Base-by-base conservation (phyloP, 2,329 filamentous ascomycete genomes). In the Hymenoscyphus fructigenus region DNA sequence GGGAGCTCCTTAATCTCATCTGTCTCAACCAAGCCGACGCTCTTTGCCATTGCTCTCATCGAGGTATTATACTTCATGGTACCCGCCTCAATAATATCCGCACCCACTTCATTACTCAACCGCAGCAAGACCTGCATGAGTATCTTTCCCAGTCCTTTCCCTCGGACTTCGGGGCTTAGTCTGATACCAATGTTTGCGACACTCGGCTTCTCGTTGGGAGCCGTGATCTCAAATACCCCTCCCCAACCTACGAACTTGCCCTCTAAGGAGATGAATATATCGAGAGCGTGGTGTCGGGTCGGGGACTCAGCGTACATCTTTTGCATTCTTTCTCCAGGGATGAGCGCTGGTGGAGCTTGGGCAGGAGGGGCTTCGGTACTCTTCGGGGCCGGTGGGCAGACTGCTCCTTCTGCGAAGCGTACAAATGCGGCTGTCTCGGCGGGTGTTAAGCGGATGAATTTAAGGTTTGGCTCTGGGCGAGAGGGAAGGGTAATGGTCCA, bases 1-100 rank as follows among this genome's bases (percentile, higher is more conserved):
- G 67, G 70, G 59, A 72, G 14, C 1, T 53, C 66, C 10, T 72
- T 69, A 6, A 73, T 66, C 28, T 74, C 71, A 7, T 72, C 72
- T 34, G 68, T 69, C 32, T 66, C 64, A 50, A n/a, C 57, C 41
- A 63, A 57, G 2, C 66, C 66, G 12, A 69, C 29, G n/a, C 60
- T 64, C 59, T n/a, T 61, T 57, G 65, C 63, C 53, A 69, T n/a
- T 5, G 55, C 61, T 34, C 66, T 64, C 68, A 69, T 69, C 20
- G 57, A 36, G 32, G 1, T 38, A 62, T 69, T 68, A 5, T n/a
- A 15, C 65, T 61, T 68, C 65, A 67, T 64, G 7, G 68, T 68
- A 15, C 63, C 66, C 14, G 57, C 66, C 20, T 62, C 34, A 12
- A 68, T 36, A 50, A 60, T 29, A 59, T 63, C 59, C 5, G 64